phyloP scores from a whole-genome alignment of 805 yeast species.

The Yarrowia osloensis region DNA sequence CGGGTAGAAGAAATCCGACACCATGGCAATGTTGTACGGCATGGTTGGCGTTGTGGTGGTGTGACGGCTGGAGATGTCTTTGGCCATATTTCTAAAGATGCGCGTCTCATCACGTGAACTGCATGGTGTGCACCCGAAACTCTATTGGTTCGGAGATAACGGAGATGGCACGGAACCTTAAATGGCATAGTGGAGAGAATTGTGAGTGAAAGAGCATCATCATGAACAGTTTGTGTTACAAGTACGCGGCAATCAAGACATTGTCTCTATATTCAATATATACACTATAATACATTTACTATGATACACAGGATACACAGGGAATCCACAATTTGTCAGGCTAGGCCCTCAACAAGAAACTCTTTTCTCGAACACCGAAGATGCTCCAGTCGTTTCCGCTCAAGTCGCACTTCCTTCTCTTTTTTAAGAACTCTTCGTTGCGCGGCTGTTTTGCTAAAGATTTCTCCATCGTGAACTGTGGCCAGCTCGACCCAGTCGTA shows the following conservation, averaged over 20 bases:
- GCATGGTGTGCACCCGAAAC: conserved; percentile 7
- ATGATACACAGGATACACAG: not conserved
- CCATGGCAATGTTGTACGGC: conserved; percentile 52
- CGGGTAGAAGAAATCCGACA: conserved; percentile 96
- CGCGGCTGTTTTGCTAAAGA: not conserved
- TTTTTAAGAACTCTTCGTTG: not conserved
- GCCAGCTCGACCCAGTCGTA: not conserved
- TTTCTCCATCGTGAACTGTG: not conserved
- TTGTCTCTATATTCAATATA: no score
- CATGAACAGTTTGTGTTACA: no score
- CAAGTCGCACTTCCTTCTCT: not conserved
- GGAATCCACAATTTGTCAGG: no score
- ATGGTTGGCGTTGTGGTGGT: not conserved
- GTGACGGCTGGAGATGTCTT: not conserved
- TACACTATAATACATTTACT: not conserved
- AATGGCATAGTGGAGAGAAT: no score
- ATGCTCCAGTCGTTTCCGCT: not conserved
- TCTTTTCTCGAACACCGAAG: not conserved
- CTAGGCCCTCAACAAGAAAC: not conserved
- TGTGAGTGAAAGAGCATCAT: no score
- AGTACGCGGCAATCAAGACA: no score
- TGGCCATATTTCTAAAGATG: not conserved
- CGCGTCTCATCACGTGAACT: conserved; percentile 21
- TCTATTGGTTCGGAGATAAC: conserved; percentile 5
- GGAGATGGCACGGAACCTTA: not conserved